A percentile compares a stretch with the other conserved stretches of the same genome.
phyloP scores from a whole-genome alignment of 129 eudicot species.

The Scalesia atractyloides region DNA sequence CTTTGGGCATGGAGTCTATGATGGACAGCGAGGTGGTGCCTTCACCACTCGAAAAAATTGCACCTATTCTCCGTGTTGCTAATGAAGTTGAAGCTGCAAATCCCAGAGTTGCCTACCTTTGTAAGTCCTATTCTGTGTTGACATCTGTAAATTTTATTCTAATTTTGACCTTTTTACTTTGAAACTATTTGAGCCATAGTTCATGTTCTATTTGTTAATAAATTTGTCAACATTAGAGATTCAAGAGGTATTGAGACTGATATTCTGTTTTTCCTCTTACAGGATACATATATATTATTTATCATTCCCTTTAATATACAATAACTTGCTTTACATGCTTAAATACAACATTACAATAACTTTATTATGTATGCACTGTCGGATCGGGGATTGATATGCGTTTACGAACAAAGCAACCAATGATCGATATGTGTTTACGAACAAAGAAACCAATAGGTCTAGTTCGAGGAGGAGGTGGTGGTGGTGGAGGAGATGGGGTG shows the following conservation, averaged over 20 bases:
- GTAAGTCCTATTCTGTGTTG: conserved; percentile 42
- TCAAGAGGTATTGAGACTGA: background rate
- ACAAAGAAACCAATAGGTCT: too few relatives aligned
- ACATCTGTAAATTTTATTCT: background rate
- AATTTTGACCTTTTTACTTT: background rate
- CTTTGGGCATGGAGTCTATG: conserved; percentile 69
- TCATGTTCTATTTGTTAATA: background rate
- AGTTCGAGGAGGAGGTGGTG: too few relatives aligned
- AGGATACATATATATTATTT: background rate
- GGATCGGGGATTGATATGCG: too few relatives aligned
- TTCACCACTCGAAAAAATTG: conserved; percentile 79
- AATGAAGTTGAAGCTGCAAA: conserved; percentile 79
- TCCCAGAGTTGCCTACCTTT: conserved; percentile 87
- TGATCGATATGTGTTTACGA: too few relatives aligned
- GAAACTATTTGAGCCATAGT: background rate
- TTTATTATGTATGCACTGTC: conserved; percentile 23
- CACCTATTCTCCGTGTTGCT: conserved; percentile 95
- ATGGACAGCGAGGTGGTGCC: conserved; percentile 96
- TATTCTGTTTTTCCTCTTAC: background rate
- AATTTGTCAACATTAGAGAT: background rate
- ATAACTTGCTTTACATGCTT: conserved; percentile 3
- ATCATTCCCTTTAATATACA: background rate
- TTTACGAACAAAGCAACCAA: too few relatives aligned
- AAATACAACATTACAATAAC: conserved; percentile 2
- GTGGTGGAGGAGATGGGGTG: too few relatives aligned